These are phyloP conservation scores for Trichoderma koningii DNA, from an alignment of 2,329 filamentous ascomycete species.

Conservation along the genomic window DNA sequence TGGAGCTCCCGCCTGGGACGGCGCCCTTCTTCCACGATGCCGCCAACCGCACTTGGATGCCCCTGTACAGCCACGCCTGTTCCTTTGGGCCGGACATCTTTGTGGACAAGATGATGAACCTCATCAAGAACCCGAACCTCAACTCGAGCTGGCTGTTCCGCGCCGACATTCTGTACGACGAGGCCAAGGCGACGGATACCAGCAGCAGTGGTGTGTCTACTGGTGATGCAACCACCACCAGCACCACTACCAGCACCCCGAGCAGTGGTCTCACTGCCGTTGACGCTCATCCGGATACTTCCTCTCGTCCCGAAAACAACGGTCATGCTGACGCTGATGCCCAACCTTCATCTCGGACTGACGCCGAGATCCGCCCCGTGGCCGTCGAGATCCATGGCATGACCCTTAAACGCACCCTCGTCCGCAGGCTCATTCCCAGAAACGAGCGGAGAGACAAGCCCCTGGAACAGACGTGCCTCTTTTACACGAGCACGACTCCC, in stretches of 20 bases:
- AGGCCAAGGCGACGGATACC: slow-evolving; percentile 16
- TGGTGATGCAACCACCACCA: background rate
- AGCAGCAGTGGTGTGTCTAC: background rate
- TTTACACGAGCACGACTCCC: slow-evolving; percentile 52
- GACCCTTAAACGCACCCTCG: slow-evolving; percentile 61
- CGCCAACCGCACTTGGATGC: slow-evolving; percentile 48
- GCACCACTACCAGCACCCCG: background rate
- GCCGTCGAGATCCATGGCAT: slow-evolving; percentile 34
- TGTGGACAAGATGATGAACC: slow-evolving; percentile 67
- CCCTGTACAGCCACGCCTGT: slow-evolving; percentile 59
- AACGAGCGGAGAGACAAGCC: slow-evolving; percentile 75
- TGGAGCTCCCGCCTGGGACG: slow-evolving; percentile 35
- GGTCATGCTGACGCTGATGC: background rate
- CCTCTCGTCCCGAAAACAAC: background rate
- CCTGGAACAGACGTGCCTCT: slow-evolving; percentile 80
- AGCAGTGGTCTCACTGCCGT: background rate
- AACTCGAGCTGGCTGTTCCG: slow-evolving; percentile 77
- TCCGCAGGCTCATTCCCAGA: slow-evolving; percentile 78
- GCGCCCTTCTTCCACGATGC: slow-evolving; percentile 37
- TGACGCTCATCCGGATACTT: slow-evolving; percentile 21
- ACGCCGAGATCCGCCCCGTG: slow-evolving; percentile 10
- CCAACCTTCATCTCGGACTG: background rate
- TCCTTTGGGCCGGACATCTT: slow-evolving; percentile 66
- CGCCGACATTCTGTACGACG: slow-evolving; percentile 66
- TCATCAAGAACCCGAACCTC: slow-evolving; percentile 77